phyloP scores from a whole-genome alignment of 768 basidiomycete species.

The Russula emetica region DNA sequence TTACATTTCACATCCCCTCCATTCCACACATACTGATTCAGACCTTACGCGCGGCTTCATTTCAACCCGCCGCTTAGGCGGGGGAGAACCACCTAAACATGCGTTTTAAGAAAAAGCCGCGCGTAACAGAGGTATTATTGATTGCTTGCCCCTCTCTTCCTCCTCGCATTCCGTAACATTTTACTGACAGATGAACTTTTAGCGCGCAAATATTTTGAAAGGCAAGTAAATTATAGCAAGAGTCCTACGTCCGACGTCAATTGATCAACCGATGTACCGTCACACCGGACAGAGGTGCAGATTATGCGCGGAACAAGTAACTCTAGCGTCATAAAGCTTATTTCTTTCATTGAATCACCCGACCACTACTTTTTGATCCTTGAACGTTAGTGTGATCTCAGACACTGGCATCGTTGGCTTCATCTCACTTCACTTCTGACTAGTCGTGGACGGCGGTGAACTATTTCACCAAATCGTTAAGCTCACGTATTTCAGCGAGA shows the following conservation, averaged over 20 bases:
- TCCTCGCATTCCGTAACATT: slow-evolving; percentile 20
- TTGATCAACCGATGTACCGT: neutral
- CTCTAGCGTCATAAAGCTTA: slow-evolving; percentile 87
- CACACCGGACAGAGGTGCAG: slow-evolving; percentile 73
- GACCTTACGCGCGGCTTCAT: slow-evolving; percentile 30
- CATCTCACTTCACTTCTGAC: slow-evolving; percentile 7
- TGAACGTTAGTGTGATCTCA: slow-evolving; percentile 58
- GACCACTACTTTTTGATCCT: slow-evolving; percentile 94
- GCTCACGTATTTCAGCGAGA: slow-evolving; percentile 97
- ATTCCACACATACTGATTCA: slow-evolving; percentile 28
- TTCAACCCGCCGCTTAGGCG: slow-evolving; percentile 47
- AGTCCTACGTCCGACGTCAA: neutral
- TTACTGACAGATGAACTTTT: slow-evolving; percentile 31
- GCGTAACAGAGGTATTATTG: slow-evolving; percentile 89
- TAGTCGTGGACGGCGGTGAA: slow-evolving; percentile 97
- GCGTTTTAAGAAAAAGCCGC: slow-evolving; percentile 95
- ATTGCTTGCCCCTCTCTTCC: slow-evolving; percentile 30
- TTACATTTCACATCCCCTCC: slow-evolving; percentile 31
- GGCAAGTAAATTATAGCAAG: slow-evolving; percentile 40
- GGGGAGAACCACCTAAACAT: slow-evolving; percentile 91
- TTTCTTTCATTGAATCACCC: slow-evolving; percentile 85
- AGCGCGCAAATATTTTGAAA: slow-evolving; percentile 98
- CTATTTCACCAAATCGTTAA: slow-evolving; percentile 99
- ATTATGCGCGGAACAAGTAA: slow-evolving; percentile 97
- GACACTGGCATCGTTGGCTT: neutral